Base-by-base conservation (phyloP, 2,329 filamentous ascomycete genomes). In the Fusarium sp. region DNA sequence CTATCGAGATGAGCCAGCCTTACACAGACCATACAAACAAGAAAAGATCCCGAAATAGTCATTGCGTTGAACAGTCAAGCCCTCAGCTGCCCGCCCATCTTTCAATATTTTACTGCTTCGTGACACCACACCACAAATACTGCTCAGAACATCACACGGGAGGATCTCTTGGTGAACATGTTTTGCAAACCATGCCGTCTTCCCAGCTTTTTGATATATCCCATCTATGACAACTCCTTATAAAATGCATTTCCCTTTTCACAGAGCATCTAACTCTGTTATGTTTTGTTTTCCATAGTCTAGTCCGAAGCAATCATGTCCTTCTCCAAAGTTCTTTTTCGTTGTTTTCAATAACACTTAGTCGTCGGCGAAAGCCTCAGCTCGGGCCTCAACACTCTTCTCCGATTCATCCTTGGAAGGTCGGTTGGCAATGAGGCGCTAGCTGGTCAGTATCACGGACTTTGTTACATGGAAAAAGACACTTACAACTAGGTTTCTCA, bases 401-500 rank as follows among this genome's bases (percentile, higher is more conserved):
- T 75, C 74, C 17, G 74, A 75, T 42, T 80, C 75, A 43, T 80
- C 76, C 71, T 78, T 80, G 51, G 79, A 72, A 17, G 77, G 77
- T 9, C 81, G 79, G 75, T 86, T 86, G 70, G 83, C 84, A 70
- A 86, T 82, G 58, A 86, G 76, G 56, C 84, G 83, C 84, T 86
- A 53, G 36, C 7, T 15, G 15, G 64, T 79, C 64, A 80, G 77
- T 54, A 57, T 51, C 37, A 40, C 50, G 33, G 18, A 21, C 45
- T 41, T 14, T 54, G 18, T 18, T 36, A 27, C 9, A 45, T 55
- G 21, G 18, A 36, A 18, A 15, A 49, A 33, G 54, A 18, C 4
- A 86, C 90, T 81, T 81, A 96, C 92, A 76, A 98, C 85, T 35
- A 98, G 81, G 76, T 99, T 99, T 57, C 96, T 86, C 74, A 98